Conservation (phyloP, 2,329 filamentous ascomycete genomes). For the Ophiosphaerella herpotricha region DNA sequence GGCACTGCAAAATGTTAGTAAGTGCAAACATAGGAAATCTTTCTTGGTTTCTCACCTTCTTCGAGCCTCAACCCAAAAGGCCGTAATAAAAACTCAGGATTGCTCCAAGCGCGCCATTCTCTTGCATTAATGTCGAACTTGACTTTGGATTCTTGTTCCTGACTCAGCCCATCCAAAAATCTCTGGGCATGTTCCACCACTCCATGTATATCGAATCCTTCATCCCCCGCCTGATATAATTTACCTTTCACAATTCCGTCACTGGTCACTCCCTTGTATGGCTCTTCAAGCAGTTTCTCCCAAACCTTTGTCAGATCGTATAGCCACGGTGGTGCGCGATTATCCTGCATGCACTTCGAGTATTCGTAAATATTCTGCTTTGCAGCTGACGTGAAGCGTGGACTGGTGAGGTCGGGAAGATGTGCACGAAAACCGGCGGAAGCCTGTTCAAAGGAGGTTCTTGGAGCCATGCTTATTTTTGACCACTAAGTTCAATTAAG, state of each 20-base stretch:
- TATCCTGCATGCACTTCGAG: conserved; percentile 62
- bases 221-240: conserved; percentile 66
- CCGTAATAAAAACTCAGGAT: conserved; percentile 73
- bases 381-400: conserved; percentile 67
- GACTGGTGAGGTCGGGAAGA: conserved; percentile 64
- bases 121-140: conserved; percentile 69
- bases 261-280: conserved; percentile 71
- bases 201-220: conserved; percentile 62
- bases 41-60: conserved; percentile 48
- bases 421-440: conserved; percentile 58
- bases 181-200: conserved; percentile 60
- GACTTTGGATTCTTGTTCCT: conserved; percentile 55
- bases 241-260: conserved; percentile 64
- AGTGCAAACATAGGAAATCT: not conserved
- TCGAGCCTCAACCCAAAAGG: conserved; percentile 73
- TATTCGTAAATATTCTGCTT: conserved; percentile 67
- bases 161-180: conserved; percentile 54
- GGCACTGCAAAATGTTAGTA: conserved; percentile 27
- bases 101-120: conserved; percentile 73
- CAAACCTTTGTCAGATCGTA: conserved; percentile 46
- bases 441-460: conserved; percentile 30
- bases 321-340: conserved; percentile 68
- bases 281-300: conserved; percentile 57
- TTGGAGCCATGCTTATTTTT: conserved; percentile 17
- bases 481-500: not conserved